These are phyloP conservation scores for Lotus japonicus DNA, from an alignment of 306 rosid species.

Conservation along the genomic window DNA sequence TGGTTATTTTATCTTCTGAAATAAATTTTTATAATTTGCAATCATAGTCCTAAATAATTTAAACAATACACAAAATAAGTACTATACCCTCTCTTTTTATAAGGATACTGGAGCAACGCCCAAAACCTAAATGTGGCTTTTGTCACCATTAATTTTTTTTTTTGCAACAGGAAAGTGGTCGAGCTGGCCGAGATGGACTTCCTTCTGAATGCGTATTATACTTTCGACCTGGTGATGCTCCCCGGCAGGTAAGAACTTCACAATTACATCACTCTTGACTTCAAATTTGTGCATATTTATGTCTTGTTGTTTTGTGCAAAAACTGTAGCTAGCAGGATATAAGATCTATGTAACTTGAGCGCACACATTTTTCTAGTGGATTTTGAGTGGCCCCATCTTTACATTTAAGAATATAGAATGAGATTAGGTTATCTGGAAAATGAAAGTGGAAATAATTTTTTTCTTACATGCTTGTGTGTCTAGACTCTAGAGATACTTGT, in stretches of 20 bases:
- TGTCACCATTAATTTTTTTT: slow-evolving; percentile 12
- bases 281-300: slow-evolving; percentile 1
- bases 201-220: slow-evolving; percentile 92
- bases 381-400: slow-evolving; percentile 4
- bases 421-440: neutral
- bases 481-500: neutral
- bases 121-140: neutral
- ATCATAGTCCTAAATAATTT: no score
- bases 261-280: neutral
- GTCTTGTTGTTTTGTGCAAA: neutral
- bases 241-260: slow-evolving; percentile 64
- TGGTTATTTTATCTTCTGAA: no score
- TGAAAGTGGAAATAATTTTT: slow-evolving; percentile 8
- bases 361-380: slow-evolving; percentile 1
- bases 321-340: slow-evolving; percentile 16
- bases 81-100: no score
- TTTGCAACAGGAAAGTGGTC: slow-evolving; percentile 82
- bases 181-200: slow-evolving; percentile 97
- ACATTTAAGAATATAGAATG: slow-evolving; percentile 10
- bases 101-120: no score
- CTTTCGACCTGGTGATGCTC: slow-evolving; percentile 83
- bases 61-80: no score
- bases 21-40: no score
- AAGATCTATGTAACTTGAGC: neutral
- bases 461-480: slow-evolving; percentile 8